A percentile compares a stretch with the other conserved stretches of the same genome.
These are phyloP conservation scores for Coffea canephora DNA, from an alignment of 257 asterid genomes.

Conservation along the genomic window DNA sequence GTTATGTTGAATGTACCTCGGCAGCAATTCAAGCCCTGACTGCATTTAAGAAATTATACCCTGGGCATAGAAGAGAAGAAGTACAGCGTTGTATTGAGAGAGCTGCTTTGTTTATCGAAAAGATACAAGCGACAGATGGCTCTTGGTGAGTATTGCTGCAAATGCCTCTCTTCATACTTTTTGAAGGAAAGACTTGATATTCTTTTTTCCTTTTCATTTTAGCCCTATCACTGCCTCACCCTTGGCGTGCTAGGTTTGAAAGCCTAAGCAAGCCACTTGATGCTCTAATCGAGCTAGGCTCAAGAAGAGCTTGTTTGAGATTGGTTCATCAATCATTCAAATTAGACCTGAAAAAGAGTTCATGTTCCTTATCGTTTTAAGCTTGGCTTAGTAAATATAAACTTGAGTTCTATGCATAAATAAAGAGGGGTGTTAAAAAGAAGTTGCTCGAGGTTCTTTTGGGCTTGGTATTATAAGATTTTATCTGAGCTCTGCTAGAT, in stretches of 20 bases:
- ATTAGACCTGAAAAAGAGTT: neutral
- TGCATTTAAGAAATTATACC: conserved; percentile 67
- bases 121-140: conserved; percentile 79
- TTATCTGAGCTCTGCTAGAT: neutral
- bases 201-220: conserved; percentile 6
- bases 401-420: too few species aligned
- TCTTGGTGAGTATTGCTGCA: conserved; percentile 68
- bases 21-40: conserved; percentile 90
- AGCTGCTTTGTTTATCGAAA: conserved; percentile 67
- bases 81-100: conserved; percentile 61
- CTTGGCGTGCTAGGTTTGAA: neutral
- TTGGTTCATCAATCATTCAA: neutral
- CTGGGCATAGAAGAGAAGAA: conserved; percentile 81
- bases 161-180: conserved; percentile 9
- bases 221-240: neutral
- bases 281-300: neutral
- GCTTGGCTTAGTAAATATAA: neutral
- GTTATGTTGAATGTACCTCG: conserved; percentile 97
- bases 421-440: too few species aligned
- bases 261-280: neutral
- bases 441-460: too few species aligned
- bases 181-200: conserved; percentile 16
- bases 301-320: neutral
- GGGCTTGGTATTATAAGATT: neutral
- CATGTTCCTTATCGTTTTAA: neutral